These are phyloP conservation scores for Proliferodiscus dingleyae DNA, from an alignment of 2,329 filamentous ascomycete genomes.

Conservation along the genomic window DNA sequence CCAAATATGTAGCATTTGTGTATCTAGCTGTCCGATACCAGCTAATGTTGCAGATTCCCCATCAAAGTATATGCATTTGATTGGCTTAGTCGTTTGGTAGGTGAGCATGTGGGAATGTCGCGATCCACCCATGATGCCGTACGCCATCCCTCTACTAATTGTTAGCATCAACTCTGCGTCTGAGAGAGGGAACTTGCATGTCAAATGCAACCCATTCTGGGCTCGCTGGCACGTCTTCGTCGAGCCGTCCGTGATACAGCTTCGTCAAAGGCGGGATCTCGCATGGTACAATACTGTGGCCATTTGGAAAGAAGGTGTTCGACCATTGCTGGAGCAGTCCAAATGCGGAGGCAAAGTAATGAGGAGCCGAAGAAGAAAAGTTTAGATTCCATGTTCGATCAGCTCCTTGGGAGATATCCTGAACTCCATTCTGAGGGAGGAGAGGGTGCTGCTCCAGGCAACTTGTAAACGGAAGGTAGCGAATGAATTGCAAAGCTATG, in stretches of 20 bases:
- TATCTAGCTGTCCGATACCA: constrained; percentile 41
- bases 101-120: constrained; percentile 42
- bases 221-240: constrained; percentile 38
- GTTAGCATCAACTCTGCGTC: constrained; percentile 4
- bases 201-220: constrained; percentile 51
- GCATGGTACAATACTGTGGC: constrained; percentile 43
- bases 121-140: constrained; percentile 45
- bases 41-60: constrained; percentile 45
- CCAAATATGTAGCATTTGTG: constrained; percentile 46
- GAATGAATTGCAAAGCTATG: neutral
- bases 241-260: constrained; percentile 44
- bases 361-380: constrained; percentile 43
- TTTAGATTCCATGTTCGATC: constrained; percentile 33
- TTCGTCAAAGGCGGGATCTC: constrained; percentile 42
- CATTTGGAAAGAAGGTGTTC: constrained; percentile 48
- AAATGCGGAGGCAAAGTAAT: constrained; percentile 44
- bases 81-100: constrained; percentile 41
- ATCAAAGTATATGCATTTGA: constrained; percentile 46
- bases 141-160: constrained; percentile 43
- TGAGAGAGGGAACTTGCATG: constrained; percentile 27
- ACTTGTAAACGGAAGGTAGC: neutral
- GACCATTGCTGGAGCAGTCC: constrained; percentile 45
- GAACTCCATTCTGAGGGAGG: no score
- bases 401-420: neutral
- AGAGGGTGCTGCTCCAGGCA: constrained; percentile 1